Conservation (phyloP, 352 stramenopile genomes). For the Thalassiosira hispida region DNA sequence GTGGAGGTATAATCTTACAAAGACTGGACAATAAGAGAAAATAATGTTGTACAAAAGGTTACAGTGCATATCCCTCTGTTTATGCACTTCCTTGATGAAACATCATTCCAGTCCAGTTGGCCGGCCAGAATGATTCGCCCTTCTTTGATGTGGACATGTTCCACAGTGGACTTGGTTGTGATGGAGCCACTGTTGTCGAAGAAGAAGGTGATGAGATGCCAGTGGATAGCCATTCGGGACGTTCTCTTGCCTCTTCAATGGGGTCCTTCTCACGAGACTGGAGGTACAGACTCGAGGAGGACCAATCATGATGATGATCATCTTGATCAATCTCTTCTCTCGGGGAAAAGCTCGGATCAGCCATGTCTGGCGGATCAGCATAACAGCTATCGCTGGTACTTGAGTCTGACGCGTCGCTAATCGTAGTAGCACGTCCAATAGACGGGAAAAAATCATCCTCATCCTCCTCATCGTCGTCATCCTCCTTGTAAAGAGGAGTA, state of each 20-base stretch:
- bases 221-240: neutral
- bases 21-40: too few relatives aligned
- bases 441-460: slow-evolving; percentile 5
- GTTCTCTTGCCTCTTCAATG: neutral
- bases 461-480: slow-evolving; percentile 11
- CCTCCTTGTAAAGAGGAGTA: neutral
- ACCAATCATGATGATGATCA: neutral
- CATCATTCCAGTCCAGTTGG: neutral
- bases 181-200: neutral
- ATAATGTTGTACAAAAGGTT: too few relatives aligned
- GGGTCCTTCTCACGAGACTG: neutral
- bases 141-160: slow-evolving; percentile 3
- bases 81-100: slow-evolving; percentile 19
- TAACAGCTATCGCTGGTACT: neutral
- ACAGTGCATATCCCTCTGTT: neutral
- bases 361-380: slow-evolving; percentile 26
- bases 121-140: slow-evolving; percentile 9
- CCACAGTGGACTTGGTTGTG: slow-evolving; percentile 17
- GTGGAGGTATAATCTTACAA: too few relatives aligned
- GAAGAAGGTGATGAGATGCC: slow-evolving; percentile 3
- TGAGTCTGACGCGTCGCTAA: slow-evolving; percentile 18
- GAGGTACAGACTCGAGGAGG: neutral
- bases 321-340: slow-evolving; percentile 7
- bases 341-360: neutral
- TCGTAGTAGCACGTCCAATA: slow-evolving; percentile 34